Evolutionary conservation across 495 filamentous ascomycete genomes (phyloP).

Genomic region (Aspergillus sclerotiicarbonarius): DNA sequence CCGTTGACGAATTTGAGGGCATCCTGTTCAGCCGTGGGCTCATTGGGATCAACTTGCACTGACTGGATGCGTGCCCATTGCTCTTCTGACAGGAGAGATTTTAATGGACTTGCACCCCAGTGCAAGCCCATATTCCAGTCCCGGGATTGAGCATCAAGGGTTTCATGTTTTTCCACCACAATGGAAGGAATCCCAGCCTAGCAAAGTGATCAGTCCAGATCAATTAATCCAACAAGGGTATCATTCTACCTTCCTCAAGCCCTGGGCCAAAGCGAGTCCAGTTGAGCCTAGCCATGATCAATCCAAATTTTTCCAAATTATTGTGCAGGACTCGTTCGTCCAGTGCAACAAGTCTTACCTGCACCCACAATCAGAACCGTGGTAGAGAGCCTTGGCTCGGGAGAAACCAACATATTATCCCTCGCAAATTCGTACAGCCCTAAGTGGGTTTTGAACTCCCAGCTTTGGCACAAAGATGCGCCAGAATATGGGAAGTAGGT

Average conservation of each 20-base stretch:
- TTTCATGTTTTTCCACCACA: slow-evolving; percentile 47
- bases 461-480: too few species aligned
- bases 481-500: too few species aligned
- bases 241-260: slow-evolving; percentile 39
- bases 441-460: too few species aligned
- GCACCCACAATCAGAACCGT: slow-evolving; percentile 23
- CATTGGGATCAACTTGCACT: slow-evolving; percentile 38
- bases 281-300: slow-evolving; percentile 26
- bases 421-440: not conserved
- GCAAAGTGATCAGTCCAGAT: slow-evolving; percentile 8
- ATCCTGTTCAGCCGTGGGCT: slow-evolving; percentile 33
- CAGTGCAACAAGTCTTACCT: slow-evolving; percentile 12
- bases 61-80: slow-evolving; percentile 33
- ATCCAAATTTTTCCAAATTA: not conserved
- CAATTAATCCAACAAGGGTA: not conserved
- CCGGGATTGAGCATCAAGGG: slow-evolving; percentile 37
- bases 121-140: slow-evolving; percentile 60
- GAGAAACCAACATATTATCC: not conserved
- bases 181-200: slow-evolving; percentile 50
- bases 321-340: not conserved
- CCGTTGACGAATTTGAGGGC: slow-evolving; percentile 44
- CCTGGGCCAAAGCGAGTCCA: slow-evolving; percentile 44
- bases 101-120: slow-evolving; percentile 47
- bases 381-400: slow-evolving; percentile 2
- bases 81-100: slow-evolving; percentile 34